Conservation (phyloP, 2,329 filamentous ascomycete genomes). For the Madurella fahalii region DNA sequence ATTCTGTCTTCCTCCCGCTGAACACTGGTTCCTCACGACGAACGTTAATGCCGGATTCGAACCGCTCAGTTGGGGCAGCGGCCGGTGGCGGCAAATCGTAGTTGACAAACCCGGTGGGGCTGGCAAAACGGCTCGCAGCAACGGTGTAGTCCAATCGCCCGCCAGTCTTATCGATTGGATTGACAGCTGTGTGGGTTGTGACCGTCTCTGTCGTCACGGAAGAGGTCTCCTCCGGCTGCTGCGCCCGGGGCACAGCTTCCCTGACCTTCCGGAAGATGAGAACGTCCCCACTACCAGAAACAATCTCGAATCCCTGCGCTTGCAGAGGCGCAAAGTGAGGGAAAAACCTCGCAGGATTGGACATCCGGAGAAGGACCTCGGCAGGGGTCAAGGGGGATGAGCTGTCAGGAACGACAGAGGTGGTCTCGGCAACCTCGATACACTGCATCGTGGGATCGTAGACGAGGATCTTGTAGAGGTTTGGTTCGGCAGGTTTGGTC, state of each 20-base stretch:
- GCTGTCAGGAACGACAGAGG: constrained; percentile 47
- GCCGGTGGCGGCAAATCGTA: constrained; percentile 41
- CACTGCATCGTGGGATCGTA: constrained; percentile 57
- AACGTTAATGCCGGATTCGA: constrained; percentile 43
- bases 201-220: not conserved
- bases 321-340: constrained; percentile 58
- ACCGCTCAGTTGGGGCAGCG: constrained; percentile 29
- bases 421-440: constrained; percentile 57
- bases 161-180: constrained; percentile 57
- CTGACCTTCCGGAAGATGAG: constrained; percentile 63
- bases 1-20: constrained; percentile 6
- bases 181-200: constrained; percentile 33
- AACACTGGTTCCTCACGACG: constrained; percentile 46
- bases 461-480: constrained; percentile 61
- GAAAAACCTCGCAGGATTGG: constrained; percentile 62
- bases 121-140: constrained; percentile 55
- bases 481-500: constrained; percentile 20
- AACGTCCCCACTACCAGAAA: constrained; percentile 58
- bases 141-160: constrained; percentile 34
- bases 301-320: constrained; percentile 61
- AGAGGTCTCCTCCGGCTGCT: not conserved
- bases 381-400: constrained; percentile 53
- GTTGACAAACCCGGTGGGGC: constrained; percentile 63
- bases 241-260: constrained; percentile 23
- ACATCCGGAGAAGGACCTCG: constrained; percentile 56